Base-by-base conservation (phyloP, 108 stramenopile genomes). In the Tribonema minus region DNA sequence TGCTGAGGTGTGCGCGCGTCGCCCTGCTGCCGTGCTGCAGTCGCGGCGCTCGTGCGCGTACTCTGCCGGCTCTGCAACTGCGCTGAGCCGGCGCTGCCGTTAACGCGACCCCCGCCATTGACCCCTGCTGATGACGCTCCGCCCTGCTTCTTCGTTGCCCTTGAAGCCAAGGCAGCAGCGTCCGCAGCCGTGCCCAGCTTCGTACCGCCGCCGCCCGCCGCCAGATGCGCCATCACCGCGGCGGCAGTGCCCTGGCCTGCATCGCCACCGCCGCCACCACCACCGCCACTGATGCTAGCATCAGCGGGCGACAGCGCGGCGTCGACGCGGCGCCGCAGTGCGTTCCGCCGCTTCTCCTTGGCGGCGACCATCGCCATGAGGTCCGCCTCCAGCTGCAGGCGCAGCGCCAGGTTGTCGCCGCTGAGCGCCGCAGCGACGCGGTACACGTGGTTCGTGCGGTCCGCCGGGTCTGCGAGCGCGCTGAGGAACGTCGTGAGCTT, bases 401-500 rank as follows among this genome's bases (percentile, higher is more conserved):
- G 59, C 41, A 12, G 41, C 9, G 41, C 6, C 6, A 46, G 15
- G 9, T 12, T 46, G 9, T 12, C 41, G 6, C 71, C 60, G 0
- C 60, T 60, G 37, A 71, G 71, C 26, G 61, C 71, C 27, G 28
- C 34, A 15, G 71, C 71, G 61, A 71, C 60, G 28, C 61, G 59
- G 28, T 61, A 46, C 4, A 71, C 61, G 37, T 71, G 71, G 61
- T 37, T 61, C 28, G 71, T 71, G 60, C 61, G 59, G 30, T 71
- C 71, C 30, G 71, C 34, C 23, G 71, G 60, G 29, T 61, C 38
- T 58, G 60, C 61, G 61, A 71, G 71, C 41, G 60, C 71, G 71
- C 71, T 71, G 37, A 71, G 60, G 71, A 71, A 61, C 27, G 60
- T 46, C 37, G 71, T 71, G 7, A 71, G 60, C 27, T 60, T 40